Evolutionary conservation across 805 yeast genomes (phyloP).

Genomic region (Candida boidinii): DNA sequence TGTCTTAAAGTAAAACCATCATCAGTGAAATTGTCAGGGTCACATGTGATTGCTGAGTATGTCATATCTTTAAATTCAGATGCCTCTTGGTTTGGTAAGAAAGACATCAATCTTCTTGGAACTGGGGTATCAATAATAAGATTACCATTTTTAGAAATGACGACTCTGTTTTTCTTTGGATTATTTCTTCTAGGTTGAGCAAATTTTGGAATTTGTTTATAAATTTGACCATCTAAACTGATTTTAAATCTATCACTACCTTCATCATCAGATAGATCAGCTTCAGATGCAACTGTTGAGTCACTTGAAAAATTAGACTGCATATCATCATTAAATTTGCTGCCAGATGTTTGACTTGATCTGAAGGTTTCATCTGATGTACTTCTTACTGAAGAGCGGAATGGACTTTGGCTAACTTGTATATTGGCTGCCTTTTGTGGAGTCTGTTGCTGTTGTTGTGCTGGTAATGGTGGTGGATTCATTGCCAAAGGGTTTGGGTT

Average conservation of each 20-base stretch:
- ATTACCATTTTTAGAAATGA: slow-evolving; percentile 73
- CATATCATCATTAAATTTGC: no score
- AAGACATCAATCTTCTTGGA: slow-evolving; percentile 79
- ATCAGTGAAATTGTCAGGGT: slow-evolving; percentile 74
- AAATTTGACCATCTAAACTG: slow-evolving; percentile 23
- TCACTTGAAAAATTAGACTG: background rate
- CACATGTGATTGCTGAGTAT: slow-evolving; percentile 93
- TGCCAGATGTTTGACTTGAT: no score
- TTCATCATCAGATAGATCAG: slow-evolving; percentile 14
- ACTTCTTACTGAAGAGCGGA: no score
- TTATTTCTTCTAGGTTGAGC: slow-evolving; percentile 30
- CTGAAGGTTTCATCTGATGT: no score
- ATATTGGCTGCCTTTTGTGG: no score
- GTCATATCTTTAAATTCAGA: slow-evolving; percentile 96
- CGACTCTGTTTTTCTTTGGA: slow-evolving; percentile 60
- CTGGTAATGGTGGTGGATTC: slow-evolving; percentile 12
- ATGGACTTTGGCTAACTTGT: no score
- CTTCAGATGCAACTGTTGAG: slow-evolving; percentile 3
- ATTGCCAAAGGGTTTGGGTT: slow-evolving; percentile 19
- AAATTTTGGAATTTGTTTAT: slow-evolving; percentile 21
- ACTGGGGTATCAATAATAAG: slow-evolving; percentile 90
- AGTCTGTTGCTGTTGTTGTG: no score
- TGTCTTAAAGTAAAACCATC: slow-evolving; percentile 84
- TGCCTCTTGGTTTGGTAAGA: slow-evolving; percentile 77
- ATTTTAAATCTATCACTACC: slow-evolving; percentile 8